Evolutionary conservation across 441 rosid genomes (phyloP), one percentile per base, ranked within the genome.

Genomic region (Euphorbia schlechtendalii): DNA sequence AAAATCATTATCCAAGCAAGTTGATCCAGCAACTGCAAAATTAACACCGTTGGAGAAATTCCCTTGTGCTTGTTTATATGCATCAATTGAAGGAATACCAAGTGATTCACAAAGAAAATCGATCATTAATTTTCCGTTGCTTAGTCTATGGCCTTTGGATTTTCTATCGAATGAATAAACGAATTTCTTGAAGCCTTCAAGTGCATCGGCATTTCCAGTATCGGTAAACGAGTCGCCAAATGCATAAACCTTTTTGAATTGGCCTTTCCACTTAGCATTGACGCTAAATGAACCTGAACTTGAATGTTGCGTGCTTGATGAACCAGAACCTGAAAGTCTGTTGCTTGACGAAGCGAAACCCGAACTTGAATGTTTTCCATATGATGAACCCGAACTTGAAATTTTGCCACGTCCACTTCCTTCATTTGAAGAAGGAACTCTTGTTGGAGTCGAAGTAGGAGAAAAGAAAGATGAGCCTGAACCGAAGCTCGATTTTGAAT

Each of bases 21-120:
- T 81, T 41, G 85, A 54, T 59, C 88, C 88, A 3, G 74, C 81
- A 3, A 72, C n/a, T 0, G 84, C 85, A 20, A 81, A 83, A 74
- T 77, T 81, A 18, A 54, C 76, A 8, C 85, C 88, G 0, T 20
- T 4, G 0, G 75, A 27, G 78, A 73, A 71, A 56, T 71, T 21
- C 9, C 61, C 64, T 1, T 63, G 10, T 5, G 24, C 5, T 30
- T 71, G 43, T 63, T 74, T 71, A 34, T 58, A 71, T 9, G 82
- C 68, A 18, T 77, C 67, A 21, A 78, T 24, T 15, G 81, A 48
- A 28, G 85, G 80, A 28, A 81, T 10, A 1, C 66, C 73, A 17
- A 84, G 73, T 15, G 51, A 17, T 5, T 80, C 80, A 2, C 80
- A 73, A 4, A 81, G 70, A 59, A 54, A 80, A 71, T 84, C 86